These are phyloP conservation scores for Trichoderma sp. DNA, from an alignment of 2,329 filamentous ascomycete genomes.

Conservation along the genomic window DNA sequence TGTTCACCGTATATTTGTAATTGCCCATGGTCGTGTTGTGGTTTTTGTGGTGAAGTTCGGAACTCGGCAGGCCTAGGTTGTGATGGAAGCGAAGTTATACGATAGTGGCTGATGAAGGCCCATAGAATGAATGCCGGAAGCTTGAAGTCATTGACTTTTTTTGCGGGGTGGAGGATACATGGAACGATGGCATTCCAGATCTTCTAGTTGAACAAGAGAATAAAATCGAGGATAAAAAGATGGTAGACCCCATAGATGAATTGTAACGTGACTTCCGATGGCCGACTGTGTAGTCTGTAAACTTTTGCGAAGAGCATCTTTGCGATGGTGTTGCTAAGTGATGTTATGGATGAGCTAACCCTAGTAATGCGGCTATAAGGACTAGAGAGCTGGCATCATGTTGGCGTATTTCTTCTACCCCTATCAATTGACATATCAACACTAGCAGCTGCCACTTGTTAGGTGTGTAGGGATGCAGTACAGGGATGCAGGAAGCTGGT, in stretches of 20 bases:
- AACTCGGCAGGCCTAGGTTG: neutral
- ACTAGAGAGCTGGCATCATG: neutral
- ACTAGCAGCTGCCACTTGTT: neutral
- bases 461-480: neutral
- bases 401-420: neutral
- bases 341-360: neutral
- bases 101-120: neutral
- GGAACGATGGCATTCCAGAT: neutral
- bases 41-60: neutral
- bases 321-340: neutral
- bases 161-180: neutral
- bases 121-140: neutral
- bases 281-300: neutral
- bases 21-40: neutral
- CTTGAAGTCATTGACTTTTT: neutral
- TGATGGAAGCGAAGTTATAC: neutral
- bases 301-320: neutral
- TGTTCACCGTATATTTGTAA: neutral
- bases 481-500: neutral
- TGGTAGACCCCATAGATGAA: neutral
- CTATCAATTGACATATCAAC: too few relatives aligned
- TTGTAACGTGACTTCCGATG: neutral
- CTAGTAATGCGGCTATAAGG: neutral
- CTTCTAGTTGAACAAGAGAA: neutral
- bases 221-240: neutral